Percentiles rank a stretch among this genome's conserved stretches.
These are phyloP conservation scores for Lentinus polychrous DNA, from an alignment of 1,284 basidiomycete genomes.

Conservation along the genomic window DNA sequence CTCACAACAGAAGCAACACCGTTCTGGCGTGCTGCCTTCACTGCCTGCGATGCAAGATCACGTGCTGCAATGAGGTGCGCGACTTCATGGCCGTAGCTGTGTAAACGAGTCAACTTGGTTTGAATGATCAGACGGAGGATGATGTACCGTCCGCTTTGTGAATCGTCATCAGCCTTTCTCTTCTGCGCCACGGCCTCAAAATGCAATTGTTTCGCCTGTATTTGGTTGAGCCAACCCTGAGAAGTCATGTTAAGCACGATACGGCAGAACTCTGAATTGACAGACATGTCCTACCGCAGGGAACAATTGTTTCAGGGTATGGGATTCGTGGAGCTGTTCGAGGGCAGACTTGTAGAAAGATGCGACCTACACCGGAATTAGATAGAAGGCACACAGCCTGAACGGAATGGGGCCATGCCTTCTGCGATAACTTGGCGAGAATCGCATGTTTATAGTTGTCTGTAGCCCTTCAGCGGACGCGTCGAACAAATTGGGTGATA, in stretches of 20 bases:
- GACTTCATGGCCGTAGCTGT: conserved; percentile 81
- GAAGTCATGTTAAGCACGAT: neutral
- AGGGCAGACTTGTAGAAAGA: conserved; percentile 60
- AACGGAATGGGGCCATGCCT: conserved; percentile 33
- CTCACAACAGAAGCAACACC: conserved; percentile 56
- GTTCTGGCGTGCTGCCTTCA: conserved; percentile 63
- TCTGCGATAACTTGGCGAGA: conserved; percentile 80
- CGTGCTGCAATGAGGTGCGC: conserved; percentile 69
- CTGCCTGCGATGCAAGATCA: conserved; percentile 63
- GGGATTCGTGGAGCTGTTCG: conserved; percentile 43
- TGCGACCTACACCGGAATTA: conserved; percentile 41
- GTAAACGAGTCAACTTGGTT: neutral
- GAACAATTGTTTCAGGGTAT: conserved; percentile 39
- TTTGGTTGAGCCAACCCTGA: conserved; percentile 78
- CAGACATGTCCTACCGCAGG: conserved; percentile 39
- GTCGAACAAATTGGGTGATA: conserved; percentile 2
- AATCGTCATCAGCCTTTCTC: conserved; percentile 86
- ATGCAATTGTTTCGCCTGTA: conserved; percentile 80
- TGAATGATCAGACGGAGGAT: neutral
- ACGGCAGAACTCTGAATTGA: too few relatives aligned
- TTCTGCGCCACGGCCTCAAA: conserved; percentile 90
- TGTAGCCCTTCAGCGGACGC: conserved; percentile 3
- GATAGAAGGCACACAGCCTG: neutral
- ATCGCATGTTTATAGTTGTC: conserved; percentile 79
- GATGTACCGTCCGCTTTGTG: conserved; percentile 37